These are phyloP conservation scores for Wickerhamiella dianesei DNA, from an alignment of 805 yeast species.

Conservation along the genomic window DNA sequence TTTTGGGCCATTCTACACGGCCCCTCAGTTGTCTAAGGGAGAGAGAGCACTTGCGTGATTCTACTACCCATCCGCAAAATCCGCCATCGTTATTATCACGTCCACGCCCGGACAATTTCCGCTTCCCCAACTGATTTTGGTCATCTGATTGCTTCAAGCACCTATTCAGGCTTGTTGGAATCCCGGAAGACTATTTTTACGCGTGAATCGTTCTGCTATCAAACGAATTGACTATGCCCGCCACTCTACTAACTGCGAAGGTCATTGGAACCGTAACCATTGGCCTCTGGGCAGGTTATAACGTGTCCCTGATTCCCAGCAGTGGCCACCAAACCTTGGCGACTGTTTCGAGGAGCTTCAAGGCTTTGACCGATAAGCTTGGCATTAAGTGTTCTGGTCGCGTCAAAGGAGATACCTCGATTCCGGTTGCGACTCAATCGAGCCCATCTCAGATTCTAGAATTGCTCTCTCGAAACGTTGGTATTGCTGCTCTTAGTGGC, in stretches of 20 bases:
- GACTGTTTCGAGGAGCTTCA: slow-evolving; percentile 1
- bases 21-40: too few species aligned
- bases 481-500: slow-evolving; percentile 14
- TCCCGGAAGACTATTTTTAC: background rate
- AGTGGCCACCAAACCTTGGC: background rate
- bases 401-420: background rate
- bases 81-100: too few species aligned
- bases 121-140: too few species aligned
- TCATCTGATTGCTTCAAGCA: too few species aligned
- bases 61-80: too few species aligned
- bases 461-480: background rate
- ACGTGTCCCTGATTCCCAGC: slow-evolving; percentile 15
- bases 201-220: background rate
- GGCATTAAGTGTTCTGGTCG: background rate
- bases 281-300: slow-evolving; percentile 26
- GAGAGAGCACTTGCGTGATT: too few species aligned
- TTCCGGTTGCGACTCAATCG: background rate
- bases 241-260: slow-evolving; percentile 22
- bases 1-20: too few species aligned
- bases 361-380: slow-evolving; percentile 9
- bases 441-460: background rate
- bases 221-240: slow-evolving; percentile 7
- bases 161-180: background rate
- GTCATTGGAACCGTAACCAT: slow-evolving; percentile 26
- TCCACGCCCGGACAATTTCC: too few species aligned